These are phyloP conservation scores for Candida neerlandica DNA, from an alignment of 1,139 yeast genomes.

Conservation along the genomic window DNA sequence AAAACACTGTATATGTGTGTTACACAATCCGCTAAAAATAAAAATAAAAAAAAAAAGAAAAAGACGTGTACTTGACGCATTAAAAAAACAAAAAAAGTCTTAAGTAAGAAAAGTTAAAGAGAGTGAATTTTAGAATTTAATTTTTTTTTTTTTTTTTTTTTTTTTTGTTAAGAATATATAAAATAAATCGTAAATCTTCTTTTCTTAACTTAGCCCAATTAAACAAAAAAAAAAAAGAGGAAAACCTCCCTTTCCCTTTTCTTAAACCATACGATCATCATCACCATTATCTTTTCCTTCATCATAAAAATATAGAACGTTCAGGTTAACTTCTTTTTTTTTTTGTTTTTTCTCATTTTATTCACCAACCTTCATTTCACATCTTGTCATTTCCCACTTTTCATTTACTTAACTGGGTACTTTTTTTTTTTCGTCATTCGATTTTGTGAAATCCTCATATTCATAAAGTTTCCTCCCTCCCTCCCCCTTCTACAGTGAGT, in stretches of 20 bases:
- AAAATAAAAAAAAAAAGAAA: too few relatives aligned
- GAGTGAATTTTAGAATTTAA: too few relatives aligned
- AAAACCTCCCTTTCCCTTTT: neutral
- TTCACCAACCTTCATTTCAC: too few relatives aligned
- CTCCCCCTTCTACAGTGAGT: neutral
- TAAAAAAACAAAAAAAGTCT: neutral
- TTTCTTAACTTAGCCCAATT: neutral
- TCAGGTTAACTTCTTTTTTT: too few relatives aligned
- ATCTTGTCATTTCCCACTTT: too few relatives aligned
- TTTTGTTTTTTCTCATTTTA: too few relatives aligned
- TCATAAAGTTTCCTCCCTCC: neutral
- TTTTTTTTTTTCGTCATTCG: neutral
- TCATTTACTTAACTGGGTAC: neutral
- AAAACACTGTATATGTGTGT: too few relatives aligned
- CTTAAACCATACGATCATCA: neutral
- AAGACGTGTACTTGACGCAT: neutral
- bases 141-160: neutral
- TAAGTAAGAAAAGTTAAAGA: neutral
- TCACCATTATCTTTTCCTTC: too few relatives aligned
- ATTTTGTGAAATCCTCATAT: too few relatives aligned
- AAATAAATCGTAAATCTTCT: conserved; percentile 2
- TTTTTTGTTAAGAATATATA: neutral
- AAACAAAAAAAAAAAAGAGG: neutral
- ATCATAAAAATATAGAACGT: too few relatives aligned
- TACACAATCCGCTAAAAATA: neutral